Evolutionary conservation across 1,139 yeast genomes (phyloP).

Genomic region (Saccharomyces hybrid): DNA sequence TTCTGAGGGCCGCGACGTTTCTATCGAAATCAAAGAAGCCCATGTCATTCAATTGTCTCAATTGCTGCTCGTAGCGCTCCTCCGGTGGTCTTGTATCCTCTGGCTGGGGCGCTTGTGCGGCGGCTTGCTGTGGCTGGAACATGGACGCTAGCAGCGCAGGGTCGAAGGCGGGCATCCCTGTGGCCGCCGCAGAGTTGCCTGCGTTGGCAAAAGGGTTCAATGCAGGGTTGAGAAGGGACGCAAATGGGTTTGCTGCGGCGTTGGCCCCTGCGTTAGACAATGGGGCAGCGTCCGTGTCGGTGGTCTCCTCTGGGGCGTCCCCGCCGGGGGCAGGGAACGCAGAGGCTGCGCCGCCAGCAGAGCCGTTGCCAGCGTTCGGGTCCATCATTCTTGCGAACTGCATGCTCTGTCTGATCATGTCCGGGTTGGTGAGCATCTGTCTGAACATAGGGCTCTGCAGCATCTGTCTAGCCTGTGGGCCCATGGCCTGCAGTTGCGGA

Average conservation of each 20-base stretch:
- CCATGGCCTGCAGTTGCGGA: slow-evolving; percentile 79
- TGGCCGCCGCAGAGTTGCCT: slow-evolving; percentile 11
- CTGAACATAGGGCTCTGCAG: slow-evolving; percentile 78
- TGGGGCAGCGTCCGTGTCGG: slow-evolving; percentile 10
- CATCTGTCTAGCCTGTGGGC: slow-evolving; percentile 83
- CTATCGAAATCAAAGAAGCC: slow-evolving; percentile 92
- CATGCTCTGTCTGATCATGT: slow-evolving; percentile 76
- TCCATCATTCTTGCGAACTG: slow-evolving; percentile 50
- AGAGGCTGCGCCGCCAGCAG: slow-evolving; percentile 12
- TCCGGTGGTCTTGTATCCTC: slow-evolving; percentile 90
- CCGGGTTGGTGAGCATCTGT: slow-evolving; percentile 80
- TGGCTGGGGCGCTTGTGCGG: slow-evolving; percentile 32
- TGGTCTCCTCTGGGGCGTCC: slow-evolving; percentile 12
- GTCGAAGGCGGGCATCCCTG: slow-evolving; percentile 27
- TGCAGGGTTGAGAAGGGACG: slow-evolving; percentile 38
- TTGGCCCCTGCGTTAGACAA: slow-evolving; percentile 12
- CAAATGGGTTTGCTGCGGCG: slow-evolving; percentile 45
- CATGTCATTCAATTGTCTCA: slow-evolving; percentile 91
- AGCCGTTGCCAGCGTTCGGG: slow-evolving; percentile 27
- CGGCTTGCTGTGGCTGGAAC: slow-evolving; percentile 17
- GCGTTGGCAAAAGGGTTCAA: slow-evolving; percentile 37
- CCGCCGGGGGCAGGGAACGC: slow-evolving; percentile 35
- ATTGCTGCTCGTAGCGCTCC: slow-evolving; percentile 82
- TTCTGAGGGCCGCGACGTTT: slow-evolving; percentile 82
- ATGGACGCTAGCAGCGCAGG: slow-evolving; percentile 36